Conservation (phyloP, 345 rosid species). For the Fremontodendron californicum region DNA sequence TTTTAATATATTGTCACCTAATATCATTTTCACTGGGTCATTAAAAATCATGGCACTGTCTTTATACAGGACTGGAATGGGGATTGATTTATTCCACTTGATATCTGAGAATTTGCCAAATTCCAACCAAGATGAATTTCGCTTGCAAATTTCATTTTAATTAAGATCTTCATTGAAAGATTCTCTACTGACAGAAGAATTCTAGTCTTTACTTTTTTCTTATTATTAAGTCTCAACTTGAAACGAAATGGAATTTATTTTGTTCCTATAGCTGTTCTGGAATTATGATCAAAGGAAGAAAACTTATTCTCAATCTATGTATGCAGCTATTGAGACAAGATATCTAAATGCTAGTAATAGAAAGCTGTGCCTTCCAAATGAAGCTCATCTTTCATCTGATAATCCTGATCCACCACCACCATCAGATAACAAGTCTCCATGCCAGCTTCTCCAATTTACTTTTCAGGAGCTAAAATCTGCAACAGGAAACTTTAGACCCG, state of each 20-base stretch:
- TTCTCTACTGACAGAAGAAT: background rate
- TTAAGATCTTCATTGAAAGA: background rate
- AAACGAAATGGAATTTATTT: background rate
- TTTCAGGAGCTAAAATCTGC: constrained; percentile 77
- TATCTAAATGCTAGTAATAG: constrained; percentile 73
- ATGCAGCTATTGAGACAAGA: constrained; percentile 61
- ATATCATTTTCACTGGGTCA: background rate
- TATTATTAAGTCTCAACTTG: background rate
- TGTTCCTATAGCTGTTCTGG: background rate
- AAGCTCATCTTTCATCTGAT: constrained; percentile 48
- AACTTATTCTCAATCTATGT: background rate
- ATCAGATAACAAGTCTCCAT: constrained; percentile 30
- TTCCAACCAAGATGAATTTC: background rate
- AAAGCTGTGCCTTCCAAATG: constrained; percentile 49
- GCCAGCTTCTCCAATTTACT: constrained; percentile 57
- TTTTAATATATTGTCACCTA: background rate
- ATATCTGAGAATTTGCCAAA: background rate
- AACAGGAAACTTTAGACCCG: constrained; percentile 83
- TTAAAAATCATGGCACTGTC: background rate
- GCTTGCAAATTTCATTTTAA: background rate
- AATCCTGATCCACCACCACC: constrained; percentile 30
- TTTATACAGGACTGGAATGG: background rate
- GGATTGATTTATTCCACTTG: constrained; percentile 3
- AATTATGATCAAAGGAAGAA: constrained; percentile 1
- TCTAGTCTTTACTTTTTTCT: background rate